Evolutionary conservation across 768 basidiomycete species (phyloP), one percentile per base, ranked within the genome.

Genomic region (Artomyces pyxidatus): DNA sequence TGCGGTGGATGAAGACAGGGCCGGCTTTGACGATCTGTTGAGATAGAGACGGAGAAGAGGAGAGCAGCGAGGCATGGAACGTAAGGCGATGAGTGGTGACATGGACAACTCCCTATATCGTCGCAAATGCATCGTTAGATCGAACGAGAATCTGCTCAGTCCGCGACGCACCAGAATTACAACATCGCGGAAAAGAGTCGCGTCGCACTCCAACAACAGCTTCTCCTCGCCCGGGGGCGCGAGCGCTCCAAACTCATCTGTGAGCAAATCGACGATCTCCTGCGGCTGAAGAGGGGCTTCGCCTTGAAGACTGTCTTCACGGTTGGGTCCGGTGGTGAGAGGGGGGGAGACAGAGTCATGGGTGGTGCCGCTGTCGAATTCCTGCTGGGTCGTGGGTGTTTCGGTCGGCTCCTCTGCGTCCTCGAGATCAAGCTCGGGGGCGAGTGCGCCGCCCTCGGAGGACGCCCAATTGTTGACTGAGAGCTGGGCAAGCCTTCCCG

Each of bases 61-160:
- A 68, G 14, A 79, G 70, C 17, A 85, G 61, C 9, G 80, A 73
- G 2, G 83, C 83, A 56, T 84, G 81, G 60, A 85, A 85, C 0
- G 78, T 66, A 17, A 84, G 52, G 4, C 83, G 73, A 61, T 83
- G 81, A 0, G 78, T 81, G 1, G 83, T 85, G 17, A 84, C 60
- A 59, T 83, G 81, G 16, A 83, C 64, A 27, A 78, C 77, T 6
- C 81, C 79, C 71, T 78, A 30, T 40, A 35, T 6, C 5, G 14
- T 35, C 4, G 45, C 14, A 21, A 48, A 22, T 49, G 42, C 45
- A 7, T 47, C 19, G 40, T 55, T 50, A 7, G 54, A 44, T 30
- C 1, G 17, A 1, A 19, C 45, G 51, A 50, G 47, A 58, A 52
- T 32, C 29, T 29, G 9, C 12, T 1, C 21, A 9, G 25, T n/a